These are phyloP conservation scores for Tetracentron sinense DNA, from an alignment of 164 flowering plant species.

Conservation along the genomic window DNA sequence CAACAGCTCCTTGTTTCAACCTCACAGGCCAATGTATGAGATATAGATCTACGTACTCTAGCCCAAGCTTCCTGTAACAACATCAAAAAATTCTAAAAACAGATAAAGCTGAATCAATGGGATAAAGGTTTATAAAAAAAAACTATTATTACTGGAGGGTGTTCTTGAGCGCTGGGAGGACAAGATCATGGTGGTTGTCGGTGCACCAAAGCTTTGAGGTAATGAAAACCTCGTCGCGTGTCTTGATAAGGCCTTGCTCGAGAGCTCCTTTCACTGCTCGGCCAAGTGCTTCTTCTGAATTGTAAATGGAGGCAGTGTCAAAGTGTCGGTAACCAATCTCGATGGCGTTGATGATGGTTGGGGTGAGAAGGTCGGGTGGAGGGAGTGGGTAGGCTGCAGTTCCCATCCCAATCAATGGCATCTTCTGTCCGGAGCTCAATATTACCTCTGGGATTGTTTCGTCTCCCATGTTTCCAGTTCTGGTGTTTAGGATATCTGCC, in stretches of 20 bases:
- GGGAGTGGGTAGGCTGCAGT: conserved; percentile 2
- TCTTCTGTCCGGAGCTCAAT: conserved; percentile 16
- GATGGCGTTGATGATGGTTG: conserved; percentile 22
- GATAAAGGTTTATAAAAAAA: background rate
- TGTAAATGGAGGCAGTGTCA: conserved; percentile 31
- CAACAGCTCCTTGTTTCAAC: conserved; percentile 12
- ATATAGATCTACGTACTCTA: conserved; percentile 29
- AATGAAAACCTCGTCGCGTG: conserved; percentile 31
- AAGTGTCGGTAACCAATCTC: conserved; percentile 34
- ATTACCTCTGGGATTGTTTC: conserved; percentile 11
- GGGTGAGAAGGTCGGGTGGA: background rate
- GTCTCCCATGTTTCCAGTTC: background rate
- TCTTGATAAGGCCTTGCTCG: conserved; percentile 24
- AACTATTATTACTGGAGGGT: conserved; percentile 23
- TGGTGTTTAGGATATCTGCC: background rate
- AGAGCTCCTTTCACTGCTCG: conserved; percentile 28
- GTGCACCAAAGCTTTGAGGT: conserved; percentile 41
- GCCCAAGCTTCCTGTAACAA: conserved; percentile 17
- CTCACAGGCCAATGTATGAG: conserved; percentile 28
- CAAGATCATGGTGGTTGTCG: conserved; percentile 23
- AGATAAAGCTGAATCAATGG: background rate
- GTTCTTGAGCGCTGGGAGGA: conserved; percentile 29
- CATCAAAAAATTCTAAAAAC: background rate
- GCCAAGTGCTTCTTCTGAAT: conserved; percentile 28
- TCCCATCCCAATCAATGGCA: conserved; percentile 25